Evolutionary conservation across 108 stramenopile genomes (phyloP), one percentile per base, ranked within the genome.

Genomic region (Nitzschia palea): DNA sequence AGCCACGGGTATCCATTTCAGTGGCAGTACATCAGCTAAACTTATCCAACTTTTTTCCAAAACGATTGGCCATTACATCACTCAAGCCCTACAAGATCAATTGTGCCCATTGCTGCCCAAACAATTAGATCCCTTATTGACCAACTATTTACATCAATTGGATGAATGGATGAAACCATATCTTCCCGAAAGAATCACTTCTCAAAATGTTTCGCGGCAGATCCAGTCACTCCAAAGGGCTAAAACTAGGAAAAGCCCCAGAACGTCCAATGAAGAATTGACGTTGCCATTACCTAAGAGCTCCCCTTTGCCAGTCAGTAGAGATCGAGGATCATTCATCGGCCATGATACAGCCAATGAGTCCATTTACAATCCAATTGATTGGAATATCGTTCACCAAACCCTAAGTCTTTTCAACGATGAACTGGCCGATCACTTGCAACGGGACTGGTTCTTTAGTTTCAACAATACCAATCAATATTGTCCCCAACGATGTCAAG

Each of bases 41-140:
- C 60, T 88, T 20, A 82, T 91, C 32, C 71, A 77, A 28, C 58
- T 85, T n/a, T 88, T 91, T 64, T 74, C 77, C 1, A 73, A 66
- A 27, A 37, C 67, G 6, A 91, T 91, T 65, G 44, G 66, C n/a
- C 44, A 66, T 0, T 70, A 71, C 31, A 40, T 90, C 22, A 74
- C 84, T 4, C 26, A 56, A n/a, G 80, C 74, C 0, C 44, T 87
- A 34, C 78, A 79, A 55, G 55, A 70, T 0, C 58, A 82, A 56
- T 32, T 81, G 4, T 87, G 89, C 53, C 62, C 77, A 10, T 26
- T 81, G 35, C 50, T 86, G 36, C 60, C 35, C 37, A 34, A 37
- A 35, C 25, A 53, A 30, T 34, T 74, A 1, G 76, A 77, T 73
- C 71, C 76, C 4, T 17, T 66, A 8, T 3, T 81, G 31, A 73